Percentiles rank a stretch among this genome's conserved stretches.
phyloP scores from a whole-genome alignment of 192 early-diverging fungal species.

The Allomyces macrogynus region DNA sequence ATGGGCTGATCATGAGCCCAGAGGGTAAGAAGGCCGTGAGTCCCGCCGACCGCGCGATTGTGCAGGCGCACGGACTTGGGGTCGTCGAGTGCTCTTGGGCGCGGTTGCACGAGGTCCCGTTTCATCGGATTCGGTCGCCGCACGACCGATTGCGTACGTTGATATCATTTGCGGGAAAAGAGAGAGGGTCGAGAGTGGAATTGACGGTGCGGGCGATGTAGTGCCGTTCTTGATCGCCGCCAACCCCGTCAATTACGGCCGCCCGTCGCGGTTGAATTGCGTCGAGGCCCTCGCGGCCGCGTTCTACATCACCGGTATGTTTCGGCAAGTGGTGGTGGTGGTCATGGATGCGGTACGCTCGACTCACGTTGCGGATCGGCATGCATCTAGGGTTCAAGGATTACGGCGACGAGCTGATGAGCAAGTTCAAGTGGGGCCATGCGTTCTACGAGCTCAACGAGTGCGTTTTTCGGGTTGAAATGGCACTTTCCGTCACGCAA shows the following conservation, averaged over 20 bases:
- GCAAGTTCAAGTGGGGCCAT: constrained; percentile 90
- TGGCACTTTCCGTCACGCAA: background rate
- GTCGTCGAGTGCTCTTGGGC: constrained; percentile 99
- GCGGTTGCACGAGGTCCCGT: constrained; percentile 81
- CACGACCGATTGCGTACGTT: constrained; percentile 64
- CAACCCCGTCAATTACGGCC: constrained; percentile 95
- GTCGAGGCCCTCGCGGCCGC: constrained; percentile 90
- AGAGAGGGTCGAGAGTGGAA: too few species aligned
- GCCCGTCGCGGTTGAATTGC: constrained; percentile 88
- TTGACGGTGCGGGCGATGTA: constrained; percentile 5
- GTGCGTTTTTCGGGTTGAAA: constrained; percentile 12
- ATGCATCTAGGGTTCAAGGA: constrained; percentile 23
- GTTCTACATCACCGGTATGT: constrained; percentile 66
- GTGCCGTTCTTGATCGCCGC: constrained; percentile 89
- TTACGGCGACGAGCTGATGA: constrained; percentile 51
- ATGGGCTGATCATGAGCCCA: constrained; percentile 74
- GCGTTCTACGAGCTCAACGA: constrained; percentile 77
- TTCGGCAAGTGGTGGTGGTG: background rate
- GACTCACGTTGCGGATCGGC: background rate
- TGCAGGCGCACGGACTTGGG: constrained; percentile 55
- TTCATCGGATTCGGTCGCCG: constrained; percentile 57
- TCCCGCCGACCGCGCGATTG: constrained; percentile 56
- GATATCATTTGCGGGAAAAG: background rate
- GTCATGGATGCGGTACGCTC: background rate
- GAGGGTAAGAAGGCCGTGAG: constrained; percentile 72